These are phyloP conservation scores for Colletotrichum coccodes DNA, from an alignment of 2,329 filamentous ascomycete genomes.

Conservation along the genomic window DNA sequence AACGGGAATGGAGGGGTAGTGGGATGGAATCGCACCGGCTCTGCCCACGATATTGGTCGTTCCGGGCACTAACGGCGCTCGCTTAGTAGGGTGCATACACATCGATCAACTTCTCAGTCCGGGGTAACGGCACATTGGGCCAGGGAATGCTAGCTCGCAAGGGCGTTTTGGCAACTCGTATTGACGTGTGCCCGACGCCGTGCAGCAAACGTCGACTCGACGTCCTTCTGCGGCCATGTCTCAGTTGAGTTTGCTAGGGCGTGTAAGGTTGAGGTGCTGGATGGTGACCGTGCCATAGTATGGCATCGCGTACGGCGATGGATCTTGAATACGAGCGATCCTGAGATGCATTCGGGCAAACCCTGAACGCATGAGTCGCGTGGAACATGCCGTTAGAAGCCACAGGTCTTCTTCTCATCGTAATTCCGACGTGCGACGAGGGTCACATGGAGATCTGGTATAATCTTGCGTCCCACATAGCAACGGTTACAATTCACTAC, in stretches of 20 bases:
- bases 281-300: background rate
- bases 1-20: background rate
- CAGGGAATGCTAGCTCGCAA: background rate
- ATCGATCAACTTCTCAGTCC: background rate
- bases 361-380: too few species aligned
- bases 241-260: background rate
- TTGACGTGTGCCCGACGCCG: background rate
- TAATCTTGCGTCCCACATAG: too few species aligned
- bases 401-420: background rate
- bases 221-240: background rate
- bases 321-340: background rate
- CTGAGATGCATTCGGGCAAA: background rate
- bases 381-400: background rate
- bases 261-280: background rate
- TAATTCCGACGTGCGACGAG: too few species aligned
- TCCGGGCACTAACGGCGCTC: background rate
- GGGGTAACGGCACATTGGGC: background rate
- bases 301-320: background rate
- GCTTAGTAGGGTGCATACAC: background rate
- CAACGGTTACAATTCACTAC: background rate
- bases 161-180: slow-evolving; percentile 4
- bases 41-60: background rate
- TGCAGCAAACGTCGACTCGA: background rate
- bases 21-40: background rate
- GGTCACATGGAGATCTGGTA: too few species aligned